phyloP scores from a whole-genome alignment of 2,329 filamentous ascomycete species.

The Fusarium sp. region DNA sequence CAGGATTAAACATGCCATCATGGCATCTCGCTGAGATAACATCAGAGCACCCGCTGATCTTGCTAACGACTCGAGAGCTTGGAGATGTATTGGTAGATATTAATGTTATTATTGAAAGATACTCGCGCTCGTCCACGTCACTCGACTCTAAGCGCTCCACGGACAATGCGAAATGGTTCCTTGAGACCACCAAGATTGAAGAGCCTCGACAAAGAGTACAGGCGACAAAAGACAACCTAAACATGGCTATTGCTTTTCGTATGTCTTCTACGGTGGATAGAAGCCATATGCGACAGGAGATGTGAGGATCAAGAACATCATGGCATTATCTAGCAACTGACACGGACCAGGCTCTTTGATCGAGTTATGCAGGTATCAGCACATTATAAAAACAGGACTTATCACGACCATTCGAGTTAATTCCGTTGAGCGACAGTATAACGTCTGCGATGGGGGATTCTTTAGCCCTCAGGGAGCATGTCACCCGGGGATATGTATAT shows the following conservation, averaged over 20 bases:
- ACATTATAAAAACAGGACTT: too few relatives aligned
- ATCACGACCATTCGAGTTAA: too few relatives aligned
- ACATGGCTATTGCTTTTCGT: slow-evolving; percentile 3
- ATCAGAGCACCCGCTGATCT: slow-evolving; percentile 5
- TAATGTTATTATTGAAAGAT: background rate
- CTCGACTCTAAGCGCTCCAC: slow-evolving; percentile 1
- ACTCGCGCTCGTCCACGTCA: background rate
- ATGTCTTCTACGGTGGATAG: slow-evolving; percentile 6
- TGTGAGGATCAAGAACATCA: background rate
- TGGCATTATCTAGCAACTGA: background rate
- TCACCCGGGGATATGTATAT: background rate
- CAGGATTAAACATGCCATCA: background rate
- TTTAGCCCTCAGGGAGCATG: fast-evolving
- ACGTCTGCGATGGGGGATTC: fast-evolving
- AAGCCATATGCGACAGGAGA: slow-evolving; percentile 12
- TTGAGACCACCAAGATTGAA: slow-evolving; percentile 10
- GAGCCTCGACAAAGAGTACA: slow-evolving; percentile 16
- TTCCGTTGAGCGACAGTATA: fast-evolving
- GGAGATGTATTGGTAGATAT: slow-evolving; percentile 7
- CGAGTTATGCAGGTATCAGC: background rate
- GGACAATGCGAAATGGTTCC: slow-evolving; percentile 21
- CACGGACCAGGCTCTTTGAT: background rate
- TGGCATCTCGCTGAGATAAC: background rate
- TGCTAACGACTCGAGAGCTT: background rate
- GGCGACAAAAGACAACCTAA: background rate